These are phyloP conservation scores for Thelonectria discophora DNA, from an alignment of 2,329 filamentous ascomycete species.

Conservation along the genomic window DNA sequence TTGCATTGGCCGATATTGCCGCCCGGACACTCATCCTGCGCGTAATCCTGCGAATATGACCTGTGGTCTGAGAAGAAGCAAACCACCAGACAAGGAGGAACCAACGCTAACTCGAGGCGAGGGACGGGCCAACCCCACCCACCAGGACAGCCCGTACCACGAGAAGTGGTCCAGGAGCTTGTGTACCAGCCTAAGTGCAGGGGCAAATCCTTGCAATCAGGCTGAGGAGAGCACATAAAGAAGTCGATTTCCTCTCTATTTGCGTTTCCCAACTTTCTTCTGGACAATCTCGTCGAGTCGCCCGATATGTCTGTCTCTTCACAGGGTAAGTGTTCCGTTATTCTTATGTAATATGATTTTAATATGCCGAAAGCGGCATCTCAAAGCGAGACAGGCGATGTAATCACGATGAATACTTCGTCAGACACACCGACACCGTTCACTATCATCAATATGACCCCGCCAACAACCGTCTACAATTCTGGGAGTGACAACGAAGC, in stretches of 20 bases:
- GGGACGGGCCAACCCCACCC: background rate
- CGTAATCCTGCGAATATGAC: background rate
- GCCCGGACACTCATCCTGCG: background rate
- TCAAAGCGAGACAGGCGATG: background rate
- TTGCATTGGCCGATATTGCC: background rate
- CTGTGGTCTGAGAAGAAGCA: background rate
- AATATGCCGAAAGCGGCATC: background rate
- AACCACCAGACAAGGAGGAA: background rate
- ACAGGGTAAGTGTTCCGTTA: background rate
- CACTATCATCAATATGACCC: background rate
- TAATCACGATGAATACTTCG: background rate
- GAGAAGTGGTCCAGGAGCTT: background rate
- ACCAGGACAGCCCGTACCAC: background rate
- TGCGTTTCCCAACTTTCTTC: background rate
- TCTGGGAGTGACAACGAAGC: too few relatives aligned
- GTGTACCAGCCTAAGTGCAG: background rate
- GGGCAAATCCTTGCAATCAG: background rate
- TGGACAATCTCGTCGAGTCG: background rate
- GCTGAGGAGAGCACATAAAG: background rate
- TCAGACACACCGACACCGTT: background rate
- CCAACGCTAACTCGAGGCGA: background rate
- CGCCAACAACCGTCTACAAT: too few relatives aligned
- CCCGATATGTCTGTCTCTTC: background rate
- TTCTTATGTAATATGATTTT: background rate
- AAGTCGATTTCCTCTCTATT: background rate